phyloP scores from a whole-genome alignment of 352 stramenopile genomes.

The Nothophytophthora sp. region DNA sequence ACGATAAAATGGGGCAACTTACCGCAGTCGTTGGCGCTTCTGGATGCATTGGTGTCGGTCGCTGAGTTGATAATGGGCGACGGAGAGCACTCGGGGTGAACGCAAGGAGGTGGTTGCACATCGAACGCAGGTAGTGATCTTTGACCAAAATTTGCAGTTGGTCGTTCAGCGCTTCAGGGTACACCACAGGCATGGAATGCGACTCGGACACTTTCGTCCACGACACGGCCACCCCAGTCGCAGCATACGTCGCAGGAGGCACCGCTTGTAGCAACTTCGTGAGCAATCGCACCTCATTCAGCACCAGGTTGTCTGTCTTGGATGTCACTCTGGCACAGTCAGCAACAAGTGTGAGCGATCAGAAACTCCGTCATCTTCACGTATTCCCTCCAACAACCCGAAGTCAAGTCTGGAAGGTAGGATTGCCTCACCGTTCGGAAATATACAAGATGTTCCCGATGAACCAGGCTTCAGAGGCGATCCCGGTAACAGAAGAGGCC shows the following conservation, averaged over 20 bases:
- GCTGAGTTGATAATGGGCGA: constrained; percentile 36
- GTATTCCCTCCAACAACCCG: too few relatives aligned
- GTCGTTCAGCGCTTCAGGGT: constrained; percentile 48
- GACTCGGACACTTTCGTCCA: constrained; percentile 73
- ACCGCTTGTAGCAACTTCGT: constrained; percentile 50
- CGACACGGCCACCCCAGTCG: constrained; percentile 49
- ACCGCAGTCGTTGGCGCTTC: constrained; percentile 49
- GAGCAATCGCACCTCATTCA: constrained; percentile 41
- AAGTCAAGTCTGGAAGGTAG: not conserved
- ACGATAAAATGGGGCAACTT: too few relatives aligned
- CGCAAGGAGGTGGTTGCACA: constrained; percentile 45
- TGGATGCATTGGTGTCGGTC: constrained; percentile 51
- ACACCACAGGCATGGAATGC: constrained; percentile 65
- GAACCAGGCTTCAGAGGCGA: constrained; percentile 59
- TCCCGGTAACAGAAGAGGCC: constrained; percentile 39
- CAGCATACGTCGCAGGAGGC: constrained; percentile 50
- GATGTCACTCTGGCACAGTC: constrained; percentile 22
- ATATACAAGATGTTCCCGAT: constrained; percentile 67
- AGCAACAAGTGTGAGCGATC: constrained; percentile 3
- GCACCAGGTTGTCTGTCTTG: constrained; percentile 26
- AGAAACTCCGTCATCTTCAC: too few relatives aligned
- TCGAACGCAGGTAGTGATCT: constrained; percentile 46
- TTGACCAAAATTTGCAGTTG: constrained; percentile 55
- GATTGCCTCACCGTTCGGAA: constrained; percentile 28
- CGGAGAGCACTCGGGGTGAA: constrained; percentile 39